These are phyloP conservation scores for Ceratocystis harringtonii DNA, from an alignment of 2,329 filamentous ascomycete genomes.

Conservation along the genomic window DNA sequence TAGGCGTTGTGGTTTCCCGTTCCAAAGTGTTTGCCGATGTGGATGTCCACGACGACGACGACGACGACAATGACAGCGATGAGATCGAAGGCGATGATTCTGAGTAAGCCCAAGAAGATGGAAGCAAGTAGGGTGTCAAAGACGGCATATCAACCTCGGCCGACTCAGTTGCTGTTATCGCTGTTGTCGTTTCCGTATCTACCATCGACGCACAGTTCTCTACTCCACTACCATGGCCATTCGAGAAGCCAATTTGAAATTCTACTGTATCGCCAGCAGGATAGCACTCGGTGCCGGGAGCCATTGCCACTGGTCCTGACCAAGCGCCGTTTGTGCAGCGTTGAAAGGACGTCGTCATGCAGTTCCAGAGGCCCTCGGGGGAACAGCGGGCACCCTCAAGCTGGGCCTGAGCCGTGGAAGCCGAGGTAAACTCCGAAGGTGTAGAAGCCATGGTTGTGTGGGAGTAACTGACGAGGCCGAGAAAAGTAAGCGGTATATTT, in stretches of 20 bases:
- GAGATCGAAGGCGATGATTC: background rate
- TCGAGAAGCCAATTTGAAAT: constrained; percentile 23
- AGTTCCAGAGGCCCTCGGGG: constrained; percentile 40
- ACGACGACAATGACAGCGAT: background rate
- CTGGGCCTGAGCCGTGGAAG: constrained; percentile 20
- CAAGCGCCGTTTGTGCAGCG: constrained; percentile 35
- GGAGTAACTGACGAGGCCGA: background rate
- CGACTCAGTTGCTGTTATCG: background rate
- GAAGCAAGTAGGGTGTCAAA: background rate
- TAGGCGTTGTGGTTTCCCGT: background rate
- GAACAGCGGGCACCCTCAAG: constrained; percentile 28
- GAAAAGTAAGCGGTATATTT: background rate
- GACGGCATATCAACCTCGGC: background rate
- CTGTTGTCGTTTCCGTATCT: no score
- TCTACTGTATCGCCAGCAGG: constrained; percentile 30
- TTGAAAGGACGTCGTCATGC: constrained; percentile 35
- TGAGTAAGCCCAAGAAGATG: background rate
- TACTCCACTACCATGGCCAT: background rate
- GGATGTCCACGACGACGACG: background rate
- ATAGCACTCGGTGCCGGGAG: constrained; percentile 32
- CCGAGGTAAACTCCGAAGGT: background rate
- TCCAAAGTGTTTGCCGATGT: background rate
- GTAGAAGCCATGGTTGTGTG: background rate
- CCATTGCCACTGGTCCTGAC: constrained; percentile 31
- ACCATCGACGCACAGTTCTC: background rate